Evolutionary conservation across 768 basidiomycete species (phyloP).

Genomic region (Tricholoma bakamatsutake): DNA sequence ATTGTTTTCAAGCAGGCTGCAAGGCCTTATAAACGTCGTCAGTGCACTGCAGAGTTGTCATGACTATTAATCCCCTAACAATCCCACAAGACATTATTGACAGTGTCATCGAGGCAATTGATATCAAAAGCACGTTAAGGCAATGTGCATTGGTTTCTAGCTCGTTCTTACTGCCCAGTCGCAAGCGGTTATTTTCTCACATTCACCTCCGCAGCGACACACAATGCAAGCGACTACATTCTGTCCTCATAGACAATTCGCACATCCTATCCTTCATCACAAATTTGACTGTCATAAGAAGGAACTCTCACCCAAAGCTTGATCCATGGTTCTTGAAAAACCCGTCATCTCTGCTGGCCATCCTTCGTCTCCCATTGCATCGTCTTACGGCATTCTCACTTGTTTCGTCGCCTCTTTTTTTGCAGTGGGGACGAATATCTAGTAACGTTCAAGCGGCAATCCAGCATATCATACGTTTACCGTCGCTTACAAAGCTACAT

Average conservation of each 20-base stretch:
- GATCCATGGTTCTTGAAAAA: not conserved
- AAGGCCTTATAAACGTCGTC: too few species aligned
- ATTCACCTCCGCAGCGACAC: not conserved
- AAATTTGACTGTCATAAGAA: too few species aligned
- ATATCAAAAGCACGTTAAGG: too few species aligned
- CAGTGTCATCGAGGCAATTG: too few species aligned
- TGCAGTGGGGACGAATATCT: not conserved
- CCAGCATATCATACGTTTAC: not conserved
- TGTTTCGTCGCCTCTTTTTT: too few species aligned
- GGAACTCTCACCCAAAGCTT: too few species aligned
- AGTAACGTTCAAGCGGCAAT: not conserved
- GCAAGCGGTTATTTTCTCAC: not conserved
- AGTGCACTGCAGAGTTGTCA: slow-evolving; percentile 7
- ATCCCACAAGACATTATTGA: slow-evolving; percentile 13
- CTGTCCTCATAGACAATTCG: not conserved
- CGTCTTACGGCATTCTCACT: not conserved
- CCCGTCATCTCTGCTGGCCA: not conserved
- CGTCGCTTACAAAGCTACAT: not conserved
- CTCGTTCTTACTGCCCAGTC: not conserved
- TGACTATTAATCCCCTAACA: slow-evolving; percentile 21
- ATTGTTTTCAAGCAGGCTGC: too few species aligned
- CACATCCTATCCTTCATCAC: too few species aligned
- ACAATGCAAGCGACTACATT: not conserved
- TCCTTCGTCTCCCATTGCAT: not conserved
- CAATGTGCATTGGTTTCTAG: not conserved